Base-by-base conservation (phyloP, 805 yeast species). In the Jamesozyma lodderae region DNA sequence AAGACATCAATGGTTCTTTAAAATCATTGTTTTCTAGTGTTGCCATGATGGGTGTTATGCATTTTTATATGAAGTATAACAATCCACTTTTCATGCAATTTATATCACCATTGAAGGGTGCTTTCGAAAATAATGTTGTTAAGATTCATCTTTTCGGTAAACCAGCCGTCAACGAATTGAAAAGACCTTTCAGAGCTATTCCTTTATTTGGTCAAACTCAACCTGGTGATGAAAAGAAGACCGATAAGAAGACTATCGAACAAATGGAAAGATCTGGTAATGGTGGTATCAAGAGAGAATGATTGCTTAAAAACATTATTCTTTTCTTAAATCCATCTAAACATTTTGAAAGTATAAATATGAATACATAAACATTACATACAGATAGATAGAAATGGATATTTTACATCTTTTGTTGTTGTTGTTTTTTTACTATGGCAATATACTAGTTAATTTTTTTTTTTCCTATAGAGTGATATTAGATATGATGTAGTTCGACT, bases 1-100 rank as follows among this genome's bases (percentile, higher is more conserved):
- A 78, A 59, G 96, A 90, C 69, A 73, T 90, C 45, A 78, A 83
- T 63, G 44, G 75, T 37, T 79, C 86, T 43, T 73, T 88, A 64
- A 86, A 83, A 66, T 77, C 94, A 47, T 75, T 86, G 49, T 79
- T 81, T 72, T 83, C 94, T 46, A 82, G 94, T 47, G 60, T 88
- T 51, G 96, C 94, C 54, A 86, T 92, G 95, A 88, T 92, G 88
- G 94, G 81, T 19, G 83, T 90, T 79, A 88, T 90, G 97, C 98
- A 92, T 66, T 58, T 92, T 45, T 90, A 90, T 77, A 77, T 92
- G 94, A 82, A 86, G 67, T 92, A 86, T 73, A 87, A 96, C 63
- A 87, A 92, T 68, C 98, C 98, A 43, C 75, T 92, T 60, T 78
- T 92, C 51, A 82, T 90, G 87, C 97, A 92, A 70, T 79, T 88